Conservation (phyloP, 1,139 yeast species). For the Blastobotrys petasosporus region DNA sequence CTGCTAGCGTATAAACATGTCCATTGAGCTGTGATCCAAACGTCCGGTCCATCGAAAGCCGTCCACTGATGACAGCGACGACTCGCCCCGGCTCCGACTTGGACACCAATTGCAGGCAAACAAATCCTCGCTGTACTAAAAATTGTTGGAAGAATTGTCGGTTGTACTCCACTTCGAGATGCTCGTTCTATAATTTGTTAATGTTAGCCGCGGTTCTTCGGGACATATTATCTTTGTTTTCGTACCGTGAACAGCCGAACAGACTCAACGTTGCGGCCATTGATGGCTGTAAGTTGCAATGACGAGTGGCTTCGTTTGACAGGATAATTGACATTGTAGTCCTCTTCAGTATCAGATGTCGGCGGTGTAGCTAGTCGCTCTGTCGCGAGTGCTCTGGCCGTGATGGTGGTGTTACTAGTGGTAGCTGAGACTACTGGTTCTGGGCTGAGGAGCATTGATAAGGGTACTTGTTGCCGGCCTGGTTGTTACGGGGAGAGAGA, state of each 20-base stretch:
- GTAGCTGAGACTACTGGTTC: too few species aligned
- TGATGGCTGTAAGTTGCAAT: neutral
- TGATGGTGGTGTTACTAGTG: too few species aligned
- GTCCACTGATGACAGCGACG: slow-evolving; percentile 21
- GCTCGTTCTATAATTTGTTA: slow-evolving; percentile 7
- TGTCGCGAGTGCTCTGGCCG: too few species aligned
- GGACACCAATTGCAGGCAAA: slow-evolving; percentile 16
- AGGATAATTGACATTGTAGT: too few species aligned
- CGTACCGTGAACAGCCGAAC: slow-evolving; percentile 15
- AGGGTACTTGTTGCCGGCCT: too few species aligned
- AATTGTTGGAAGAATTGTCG: slow-evolving; percentile 22
- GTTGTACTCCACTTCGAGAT: slow-evolving; percentile 17
- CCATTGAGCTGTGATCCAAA: slow-evolving; percentile 6
- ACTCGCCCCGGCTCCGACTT: slow-evolving; percentile 9
- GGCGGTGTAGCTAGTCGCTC: too few species aligned
- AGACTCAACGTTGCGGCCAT: slow-evolving; percentile 13
- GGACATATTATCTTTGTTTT: neutral
- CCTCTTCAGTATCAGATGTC: too few species aligned
- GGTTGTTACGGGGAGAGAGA: too few species aligned
- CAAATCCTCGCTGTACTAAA: slow-evolving; percentile 14
- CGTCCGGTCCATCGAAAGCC: slow-evolving; percentile 9
- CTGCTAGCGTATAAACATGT: slow-evolving; percentile 19
- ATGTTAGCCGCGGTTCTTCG: too few species aligned
- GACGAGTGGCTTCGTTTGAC: too few species aligned
- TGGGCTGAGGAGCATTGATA: too few species aligned